phyloP scores from a whole-genome alignment of 257 asterid species.

The Cinchona pubescens region DNA sequence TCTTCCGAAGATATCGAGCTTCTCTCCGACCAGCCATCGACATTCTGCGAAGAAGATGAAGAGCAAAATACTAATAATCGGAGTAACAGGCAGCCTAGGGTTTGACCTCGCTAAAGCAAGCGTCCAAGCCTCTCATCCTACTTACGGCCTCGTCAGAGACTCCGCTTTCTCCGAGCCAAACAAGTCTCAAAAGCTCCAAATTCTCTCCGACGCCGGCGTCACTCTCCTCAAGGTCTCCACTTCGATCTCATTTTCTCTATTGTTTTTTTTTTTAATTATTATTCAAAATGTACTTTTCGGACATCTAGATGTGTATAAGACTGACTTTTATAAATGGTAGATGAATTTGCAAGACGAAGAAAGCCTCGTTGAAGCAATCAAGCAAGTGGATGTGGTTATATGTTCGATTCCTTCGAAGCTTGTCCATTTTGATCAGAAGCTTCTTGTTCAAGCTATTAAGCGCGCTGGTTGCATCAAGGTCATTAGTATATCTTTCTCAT shows the following conservation, averaged over 20 bases:
- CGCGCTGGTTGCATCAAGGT: conserved; percentile 82
- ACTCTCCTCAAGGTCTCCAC: conserved; percentile 43
- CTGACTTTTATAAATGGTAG: conserved; percentile 21
- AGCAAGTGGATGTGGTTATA: conserved; percentile 76
- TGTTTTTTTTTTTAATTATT: background rate
- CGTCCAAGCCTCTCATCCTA: conserved; percentile 58
- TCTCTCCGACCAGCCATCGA: too few relatives aligned
- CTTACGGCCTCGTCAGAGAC: conserved; percentile 77
- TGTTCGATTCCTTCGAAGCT: conserved; percentile 74
- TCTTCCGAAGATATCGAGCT: too few relatives aligned
- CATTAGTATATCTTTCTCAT: background rate
- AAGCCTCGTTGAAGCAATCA: conserved; percentile 50
- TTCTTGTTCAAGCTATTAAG: conserved; percentile 64
- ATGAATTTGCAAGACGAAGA: conserved; percentile 80
- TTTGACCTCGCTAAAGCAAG: conserved; percentile 78
- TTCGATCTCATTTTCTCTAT: background rate
- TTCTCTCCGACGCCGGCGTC: conserved; percentile 55
- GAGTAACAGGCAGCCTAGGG: conserved; percentile 81
- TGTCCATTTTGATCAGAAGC: conserved; percentile 68
- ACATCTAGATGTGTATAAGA: too few relatives aligned
- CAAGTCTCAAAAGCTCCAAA: conserved; percentile 49
- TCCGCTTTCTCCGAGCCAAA: conserved; percentile 63
- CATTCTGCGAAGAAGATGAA: background rate
- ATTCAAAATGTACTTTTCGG: too few relatives aligned
- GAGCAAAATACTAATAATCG: conserved; percentile 70